A percentile compares a stretch with the other conserved stretches of the same genome.
Evolutionary conservation across 139 green algal genomes (phyloP).

Genomic region (Coelastrella sp.): DNA sequence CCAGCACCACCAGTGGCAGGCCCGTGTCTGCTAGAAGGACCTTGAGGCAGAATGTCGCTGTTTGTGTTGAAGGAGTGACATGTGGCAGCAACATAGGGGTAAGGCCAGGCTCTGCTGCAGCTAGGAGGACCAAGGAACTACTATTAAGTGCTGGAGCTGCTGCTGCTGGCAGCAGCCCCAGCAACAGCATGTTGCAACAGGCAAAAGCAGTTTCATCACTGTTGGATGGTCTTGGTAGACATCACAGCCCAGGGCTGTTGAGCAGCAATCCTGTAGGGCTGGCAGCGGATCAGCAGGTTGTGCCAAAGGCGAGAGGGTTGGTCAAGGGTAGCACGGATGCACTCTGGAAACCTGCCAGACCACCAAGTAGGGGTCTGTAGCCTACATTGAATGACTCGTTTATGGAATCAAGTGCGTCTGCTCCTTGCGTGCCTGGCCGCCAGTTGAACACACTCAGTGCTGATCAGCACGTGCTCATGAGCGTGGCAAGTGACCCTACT

Average conservation of each 20-base stretch:
- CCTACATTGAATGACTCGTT: no score
- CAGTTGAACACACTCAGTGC: no score
- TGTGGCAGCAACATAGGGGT: constrained; percentile 1
- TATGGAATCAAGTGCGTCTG: no score
- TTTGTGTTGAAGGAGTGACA: not conserved
- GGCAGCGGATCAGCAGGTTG: constrained; percentile 26
- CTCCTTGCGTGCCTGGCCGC: no score
- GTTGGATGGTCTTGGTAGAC: not conserved
- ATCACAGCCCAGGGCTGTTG: not conserved
- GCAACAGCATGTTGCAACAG: not conserved
- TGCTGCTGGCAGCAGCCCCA: not conserved
- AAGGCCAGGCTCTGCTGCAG: constrained; percentile 31
- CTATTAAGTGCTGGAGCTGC: constrained; percentile 16
- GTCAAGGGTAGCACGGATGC: constrained; percentile 63
- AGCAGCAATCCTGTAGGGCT: not conserved
- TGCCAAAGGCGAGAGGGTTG: constrained; percentile 60
- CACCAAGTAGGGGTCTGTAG: constrained; percentile 15
- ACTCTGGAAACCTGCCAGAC: not conserved
- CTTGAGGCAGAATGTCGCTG: not conserved
- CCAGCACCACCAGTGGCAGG: constrained; percentile 3
- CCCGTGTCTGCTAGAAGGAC: constrained; percentile 30
- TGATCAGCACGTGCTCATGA: no score
- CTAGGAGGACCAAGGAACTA: constrained; percentile 33
- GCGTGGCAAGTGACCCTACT: no score
- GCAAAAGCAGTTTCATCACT: not conserved